Evolutionary conservation across 352 stramenopile species (phyloP).

Genomic region (Globisporangium recalcitrans): DNA sequence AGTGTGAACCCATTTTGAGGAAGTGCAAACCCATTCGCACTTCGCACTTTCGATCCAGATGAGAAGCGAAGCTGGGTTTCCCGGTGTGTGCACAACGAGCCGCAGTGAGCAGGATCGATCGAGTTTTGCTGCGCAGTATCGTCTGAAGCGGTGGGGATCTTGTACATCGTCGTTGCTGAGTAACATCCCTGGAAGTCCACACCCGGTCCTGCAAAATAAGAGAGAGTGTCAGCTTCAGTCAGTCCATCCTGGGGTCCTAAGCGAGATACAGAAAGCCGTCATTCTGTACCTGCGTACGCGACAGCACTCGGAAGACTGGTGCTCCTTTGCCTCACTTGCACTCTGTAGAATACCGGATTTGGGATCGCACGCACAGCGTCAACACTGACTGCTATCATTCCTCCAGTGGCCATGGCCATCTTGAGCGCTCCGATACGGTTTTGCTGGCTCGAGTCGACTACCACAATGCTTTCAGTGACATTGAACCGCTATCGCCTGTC

Average conservation of each 20-base stretch:
- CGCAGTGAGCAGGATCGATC: constrained; percentile 21
- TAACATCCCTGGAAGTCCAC: constrained; percentile 33
- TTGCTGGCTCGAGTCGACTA: constrained; percentile 17
- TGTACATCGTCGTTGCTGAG: constrained; percentile 21
- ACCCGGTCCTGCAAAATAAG: constrained; percentile 22
- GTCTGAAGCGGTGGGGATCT: neutral
- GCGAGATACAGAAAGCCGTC: neutral
- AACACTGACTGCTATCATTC: constrained; percentile 31
- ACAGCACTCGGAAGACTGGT: constrained; percentile 9
- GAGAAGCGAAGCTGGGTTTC: constrained; percentile 39
- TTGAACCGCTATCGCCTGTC: constrained; percentile 16
- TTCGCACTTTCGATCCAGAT: constrained; percentile 20
- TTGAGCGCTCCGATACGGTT: constrained; percentile 19
- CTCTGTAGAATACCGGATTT: constrained; percentile 28
- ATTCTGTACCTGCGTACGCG: constrained; percentile 32
- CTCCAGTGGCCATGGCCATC: constrained; percentile 31
- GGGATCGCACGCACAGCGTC: neutral
- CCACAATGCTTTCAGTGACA: constrained; percentile 37
- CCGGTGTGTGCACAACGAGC: constrained; percentile 16
- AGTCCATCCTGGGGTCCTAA: neutral
- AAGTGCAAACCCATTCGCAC: constrained; percentile 22
- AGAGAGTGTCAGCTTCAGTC: neutral
- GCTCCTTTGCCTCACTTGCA: constrained; percentile 21
- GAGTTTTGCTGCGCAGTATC: neutral
- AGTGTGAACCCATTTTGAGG: constrained; percentile 23